Percentiles rank a stretch among this genome's conserved stretches.
These are phyloP conservation scores for Eragrostis tef DNA, from an alignment of 202 grass and related monocot species.

Conservation along the genomic window DNA sequence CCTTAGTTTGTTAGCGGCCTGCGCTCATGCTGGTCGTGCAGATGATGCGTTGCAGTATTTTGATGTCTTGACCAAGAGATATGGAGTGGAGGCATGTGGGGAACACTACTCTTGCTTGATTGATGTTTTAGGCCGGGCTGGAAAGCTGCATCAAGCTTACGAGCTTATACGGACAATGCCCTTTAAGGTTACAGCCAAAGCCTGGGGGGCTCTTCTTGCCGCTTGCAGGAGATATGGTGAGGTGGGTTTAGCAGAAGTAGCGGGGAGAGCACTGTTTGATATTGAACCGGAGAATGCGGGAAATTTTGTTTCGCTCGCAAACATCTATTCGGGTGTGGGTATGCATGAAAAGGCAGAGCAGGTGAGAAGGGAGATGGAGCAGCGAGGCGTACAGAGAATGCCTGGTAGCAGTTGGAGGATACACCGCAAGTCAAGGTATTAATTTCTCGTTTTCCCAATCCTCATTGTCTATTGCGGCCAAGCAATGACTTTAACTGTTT, in stretches of 20 bases:
- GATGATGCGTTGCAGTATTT: constrained; percentile 67
- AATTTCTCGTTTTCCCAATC: background rate
- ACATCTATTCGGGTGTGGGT: constrained; percentile 58
- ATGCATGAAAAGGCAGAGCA: constrained; percentile 61
- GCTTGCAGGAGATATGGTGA: constrained; percentile 70
- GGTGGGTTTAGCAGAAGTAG: constrained; percentile 60
- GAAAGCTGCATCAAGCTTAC: constrained; percentile 61
- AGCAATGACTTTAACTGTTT: constrained; percentile 26
- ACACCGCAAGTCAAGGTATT: constrained; percentile 47
- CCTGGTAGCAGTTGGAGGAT: constrained; percentile 68
- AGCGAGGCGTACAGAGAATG: constrained; percentile 48
- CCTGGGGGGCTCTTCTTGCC: constrained; percentile 77
- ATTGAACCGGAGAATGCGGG: constrained; percentile 70
- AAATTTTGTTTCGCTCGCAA: constrained; percentile 66
- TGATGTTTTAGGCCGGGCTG: constrained; percentile 70
- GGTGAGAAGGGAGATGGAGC: constrained; percentile 67
- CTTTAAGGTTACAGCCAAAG: constrained; percentile 57
- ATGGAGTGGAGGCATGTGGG: constrained; percentile 48
- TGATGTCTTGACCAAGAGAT: constrained; percentile 50
- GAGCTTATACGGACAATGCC: constrained; percentile 69
- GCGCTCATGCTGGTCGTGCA: constrained; percentile 61
- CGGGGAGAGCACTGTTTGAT: constrained; percentile 60
- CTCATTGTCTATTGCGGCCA: constrained; percentile 3
- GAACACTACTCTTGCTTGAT: constrained; percentile 79
- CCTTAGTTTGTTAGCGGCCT: constrained; percentile 66